Evolutionary conservation across 495 filamentous ascomycete genomes (phyloP), one percentile per base, ranked within the genome.

Genomic region (Talaromyces stipitatus): DNA sequence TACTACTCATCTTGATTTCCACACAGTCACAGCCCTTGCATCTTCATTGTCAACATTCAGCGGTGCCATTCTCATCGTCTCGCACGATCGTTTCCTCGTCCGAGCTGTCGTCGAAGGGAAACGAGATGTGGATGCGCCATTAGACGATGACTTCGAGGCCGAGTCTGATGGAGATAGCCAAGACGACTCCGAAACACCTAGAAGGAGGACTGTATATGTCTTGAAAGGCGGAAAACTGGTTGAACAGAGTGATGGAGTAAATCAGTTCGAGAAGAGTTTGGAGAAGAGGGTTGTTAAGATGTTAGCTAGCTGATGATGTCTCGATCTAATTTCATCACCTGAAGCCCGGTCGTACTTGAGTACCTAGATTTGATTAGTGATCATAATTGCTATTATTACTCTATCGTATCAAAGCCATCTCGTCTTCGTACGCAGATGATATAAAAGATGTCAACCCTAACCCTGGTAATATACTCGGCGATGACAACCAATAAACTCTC

Each of bases 1-100:
- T 16, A 92, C 87, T 9, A 95, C 89, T n/a, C 89, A 92, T 72
- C 71, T 95, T 32, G 89, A 95, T 61, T 85, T 84, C 61, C 77
- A 91, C 66, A 89, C 86, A 2, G 87, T 92, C 27, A 78, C 76
- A 6, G 87, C 86, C 4, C 72, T 95, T 38, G 77, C 82, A 2
- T 75, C 78, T 30, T 87, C 84, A 10, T 69, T 95, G 59, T 71
- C 78, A 5, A 73, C 64, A 0, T 92, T 85, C 74, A 77, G 81
- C 28, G 89, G 89, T 0, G 88, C 88, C 0, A 77, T 92, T 3
- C 62, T 92, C 58, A 53, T 91, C 2, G 83, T 92, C 2, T 85
- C 82, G 10, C 89, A 95, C 64, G 89, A 95, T 63, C 78, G 89
- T 8, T 95, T 85, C 72, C 81, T 91, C 58, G 68, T 91, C 43